Percentiles rank a stretch among this genome's conserved stretches.
phyloP scores from a whole-genome alignment of 148 eudicot species.

The Camellia sinensis region DNA sequence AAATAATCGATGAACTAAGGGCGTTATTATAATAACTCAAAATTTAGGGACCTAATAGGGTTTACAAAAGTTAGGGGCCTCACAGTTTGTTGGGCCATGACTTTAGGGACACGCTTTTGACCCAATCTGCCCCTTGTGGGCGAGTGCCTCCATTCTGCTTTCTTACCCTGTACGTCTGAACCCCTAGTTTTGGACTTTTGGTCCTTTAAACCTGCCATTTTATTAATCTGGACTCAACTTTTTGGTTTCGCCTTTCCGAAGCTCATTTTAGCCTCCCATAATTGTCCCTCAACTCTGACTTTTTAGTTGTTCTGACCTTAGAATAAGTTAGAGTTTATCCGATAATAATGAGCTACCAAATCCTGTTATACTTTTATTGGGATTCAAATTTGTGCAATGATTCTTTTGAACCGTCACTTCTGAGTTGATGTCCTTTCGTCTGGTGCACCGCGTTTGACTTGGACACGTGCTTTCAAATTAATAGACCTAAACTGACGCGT shows the following conservation, averaged over 20 bases:
- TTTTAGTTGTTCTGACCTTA: neutral
- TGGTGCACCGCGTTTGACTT: neutral
- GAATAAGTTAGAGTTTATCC: neutral
- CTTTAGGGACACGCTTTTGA: no score
- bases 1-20: no score
- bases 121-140: no score
- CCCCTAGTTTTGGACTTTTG: neutral
- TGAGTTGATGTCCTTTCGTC: neutral
- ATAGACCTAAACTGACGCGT: no score
- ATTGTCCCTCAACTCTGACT: neutral
- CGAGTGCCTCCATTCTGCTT: no score
- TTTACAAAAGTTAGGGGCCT: no score
- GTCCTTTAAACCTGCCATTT: neutral
- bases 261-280: neutral
- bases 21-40: no score
- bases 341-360: neutral
- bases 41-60: no score
- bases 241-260: neutral
- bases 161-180: no score
- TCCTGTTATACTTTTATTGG: neutral
- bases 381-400: neutral
- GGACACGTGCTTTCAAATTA: neutral
- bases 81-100: no score
- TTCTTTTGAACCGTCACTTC: neutral
- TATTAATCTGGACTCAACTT: neutral